phyloP scores from a whole-genome alignment of 306 rosid species.

The Hylodesmum podocarpum region DNA sequence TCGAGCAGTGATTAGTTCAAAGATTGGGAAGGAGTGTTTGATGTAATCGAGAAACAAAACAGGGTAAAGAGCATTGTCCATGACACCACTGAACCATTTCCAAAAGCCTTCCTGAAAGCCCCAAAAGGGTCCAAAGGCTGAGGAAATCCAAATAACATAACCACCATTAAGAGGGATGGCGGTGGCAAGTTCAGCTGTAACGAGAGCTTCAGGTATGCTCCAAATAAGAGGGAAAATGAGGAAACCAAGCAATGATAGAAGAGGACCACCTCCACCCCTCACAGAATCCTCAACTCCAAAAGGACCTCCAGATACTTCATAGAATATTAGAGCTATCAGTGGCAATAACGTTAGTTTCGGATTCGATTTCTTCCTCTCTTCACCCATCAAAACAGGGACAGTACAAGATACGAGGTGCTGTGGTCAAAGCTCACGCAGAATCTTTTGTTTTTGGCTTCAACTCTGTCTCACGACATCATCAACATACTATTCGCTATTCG shows the following conservation, averaged over 20 bases:
- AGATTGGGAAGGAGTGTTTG: slow-evolving; percentile 71
- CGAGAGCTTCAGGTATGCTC: slow-evolving; percentile 87
- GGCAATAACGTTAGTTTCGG: slow-evolving; percentile 77
- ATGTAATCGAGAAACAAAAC: slow-evolving; percentile 86
- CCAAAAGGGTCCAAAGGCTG: slow-evolving; percentile 92
- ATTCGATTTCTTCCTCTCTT: slow-evolving; percentile 45
- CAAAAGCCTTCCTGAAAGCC: slow-evolving; percentile 90
- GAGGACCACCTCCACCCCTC: slow-evolving; percentile 79
- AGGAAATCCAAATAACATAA: slow-evolving; percentile 76
- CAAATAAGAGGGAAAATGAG: slow-evolving; percentile 71
- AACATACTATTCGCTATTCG: too few species aligned
- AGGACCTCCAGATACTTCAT: slow-evolving; percentile 94
- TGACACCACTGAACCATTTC: slow-evolving; percentile 97
- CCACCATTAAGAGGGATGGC: slow-evolving; percentile 85
- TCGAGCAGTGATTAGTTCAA: slow-evolving; percentile 48
- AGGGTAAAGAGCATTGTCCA: slow-evolving; percentile 94
- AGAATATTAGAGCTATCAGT: slow-evolving; percentile 86
- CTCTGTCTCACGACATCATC: too few species aligned
- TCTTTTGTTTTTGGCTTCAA: too few species aligned
- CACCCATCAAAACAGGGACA: too few species aligned
- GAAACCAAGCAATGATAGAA: slow-evolving; percentile 72
- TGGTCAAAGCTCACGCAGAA: too few species aligned
- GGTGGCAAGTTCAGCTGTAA: slow-evolving; percentile 93
- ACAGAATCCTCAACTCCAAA: slow-evolving; percentile 89
- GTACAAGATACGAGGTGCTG: too few species aligned